phyloP scores from a whole-genome alignment of 2,329 filamentous ascomycete species.

The Coniochaeta pulveracea region DNA sequence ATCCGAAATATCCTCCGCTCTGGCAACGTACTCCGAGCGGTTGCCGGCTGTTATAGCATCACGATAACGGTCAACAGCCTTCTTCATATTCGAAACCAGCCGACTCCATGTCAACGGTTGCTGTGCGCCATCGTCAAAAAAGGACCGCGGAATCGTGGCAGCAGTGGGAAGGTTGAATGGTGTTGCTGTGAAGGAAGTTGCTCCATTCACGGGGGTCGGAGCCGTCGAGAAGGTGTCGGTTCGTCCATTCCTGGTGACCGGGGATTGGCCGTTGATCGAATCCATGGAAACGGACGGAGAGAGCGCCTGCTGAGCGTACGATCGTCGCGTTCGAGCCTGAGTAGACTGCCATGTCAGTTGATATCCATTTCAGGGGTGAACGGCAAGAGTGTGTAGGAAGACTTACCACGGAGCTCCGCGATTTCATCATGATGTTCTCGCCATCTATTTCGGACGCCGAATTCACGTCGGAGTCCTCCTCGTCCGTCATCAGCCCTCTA shows the following conservation, averaged over 20 bases:
- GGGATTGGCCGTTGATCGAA: slow-evolving; percentile 64
- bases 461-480: slow-evolving; percentile 73
- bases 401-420: slow-evolving; percentile 58
- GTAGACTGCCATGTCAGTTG: not conserved
- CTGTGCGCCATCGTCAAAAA: slow-evolving; percentile 80
- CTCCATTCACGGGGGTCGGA: slow-evolving; percentile 39
- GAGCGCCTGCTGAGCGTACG: slow-evolving; percentile 53
- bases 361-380: too few species aligned
- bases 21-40: slow-evolving; percentile 81
- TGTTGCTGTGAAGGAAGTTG: slow-evolving; percentile 50
- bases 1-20: slow-evolving; percentile 97
- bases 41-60: slow-evolving; percentile 76
- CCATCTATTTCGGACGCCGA: slow-evolving; percentile 84
- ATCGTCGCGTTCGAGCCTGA: slow-evolving; percentile 52
- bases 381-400: too few species aligned
- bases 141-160: slow-evolving; percentile 61
- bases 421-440: slow-evolving; percentile 58
- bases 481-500: slow-evolving; percentile 67
- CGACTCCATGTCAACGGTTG: slow-evolving; percentile 79
- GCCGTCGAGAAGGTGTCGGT: slow-evolving; percentile 43
- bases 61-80: slow-evolving; percentile 79
- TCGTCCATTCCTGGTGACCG: slow-evolving; percentile 38
- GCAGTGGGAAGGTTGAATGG: slow-evolving; percentile 46
- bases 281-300: slow-evolving; percentile 88
- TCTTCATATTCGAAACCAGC: slow-evolving; percentile 86